These are phyloP conservation scores for Emergomyces africanus DNA, from an alignment of 2,329 filamentous ascomycete genomes.

Conservation along the genomic window DNA sequence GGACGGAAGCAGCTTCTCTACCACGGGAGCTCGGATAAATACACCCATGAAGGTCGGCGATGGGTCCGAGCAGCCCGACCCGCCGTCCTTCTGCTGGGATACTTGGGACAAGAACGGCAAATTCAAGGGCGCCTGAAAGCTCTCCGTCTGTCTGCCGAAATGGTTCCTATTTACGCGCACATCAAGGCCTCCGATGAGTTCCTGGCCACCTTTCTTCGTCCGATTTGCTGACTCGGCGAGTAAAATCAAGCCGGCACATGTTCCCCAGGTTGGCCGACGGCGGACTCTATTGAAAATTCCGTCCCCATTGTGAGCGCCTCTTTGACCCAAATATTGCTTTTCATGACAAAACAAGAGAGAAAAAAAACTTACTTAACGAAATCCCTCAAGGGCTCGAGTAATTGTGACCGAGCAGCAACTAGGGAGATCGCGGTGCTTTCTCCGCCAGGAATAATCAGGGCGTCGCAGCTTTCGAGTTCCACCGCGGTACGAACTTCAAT, in stretches of 20 bases:
- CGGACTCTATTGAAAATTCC: conserved; percentile 40
- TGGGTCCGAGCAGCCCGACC: neutral
- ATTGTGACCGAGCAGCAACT: conserved; percentile 65
- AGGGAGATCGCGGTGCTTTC: conserved; percentile 91
- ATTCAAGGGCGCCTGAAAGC: conserved; percentile 64
- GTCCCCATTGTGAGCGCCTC: neutral
- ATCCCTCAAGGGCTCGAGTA: conserved; percentile 71
- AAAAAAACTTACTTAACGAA: conserved; percentile 64
- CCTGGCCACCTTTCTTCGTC: conserved; percentile 82
- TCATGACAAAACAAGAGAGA: neutral
- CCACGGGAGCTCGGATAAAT: conserved; percentile 89
- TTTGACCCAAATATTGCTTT: neutral
- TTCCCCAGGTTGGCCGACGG: conserved; percentile 83
- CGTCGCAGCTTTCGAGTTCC: conserved; percentile 63
- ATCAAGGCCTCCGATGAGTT: conserved; percentile 81
- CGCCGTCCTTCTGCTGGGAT: conserved; percentile 7
- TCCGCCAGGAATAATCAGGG: conserved; percentile 79
- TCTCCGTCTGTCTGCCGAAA: conserved; percentile 87
- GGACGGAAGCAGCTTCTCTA: conserved; percentile 61
- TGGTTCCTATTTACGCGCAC: conserved; percentile 89
- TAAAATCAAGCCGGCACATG: conserved; percentile 86
- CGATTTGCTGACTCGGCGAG: conserved; percentile 78
- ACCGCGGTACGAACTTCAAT: conserved; percentile 65
- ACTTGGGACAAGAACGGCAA: conserved; percentile 52
- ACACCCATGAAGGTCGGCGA: conserved; percentile 57